These are phyloP conservation scores for Danielia reshetovae DNA, from an alignment of 805 yeast species.

Conservation along the genomic window DNA sequence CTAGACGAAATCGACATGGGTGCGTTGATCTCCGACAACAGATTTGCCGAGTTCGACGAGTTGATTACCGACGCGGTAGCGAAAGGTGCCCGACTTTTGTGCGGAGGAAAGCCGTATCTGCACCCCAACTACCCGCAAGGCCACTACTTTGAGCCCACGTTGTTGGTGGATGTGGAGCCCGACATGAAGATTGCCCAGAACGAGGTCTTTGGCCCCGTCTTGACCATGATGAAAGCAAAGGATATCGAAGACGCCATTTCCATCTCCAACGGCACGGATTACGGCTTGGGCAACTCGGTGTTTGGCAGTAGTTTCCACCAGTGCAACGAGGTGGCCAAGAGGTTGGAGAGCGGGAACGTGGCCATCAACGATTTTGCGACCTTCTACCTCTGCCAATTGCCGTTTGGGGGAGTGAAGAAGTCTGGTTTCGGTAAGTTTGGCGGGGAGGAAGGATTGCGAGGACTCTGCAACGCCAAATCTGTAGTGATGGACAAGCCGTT, in stretches of 20 bases:
- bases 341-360: constrained; percentile 79
- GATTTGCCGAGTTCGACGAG: constrained; percentile 64
- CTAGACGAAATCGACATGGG: constrained; percentile 93
- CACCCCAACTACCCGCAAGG: constrained; percentile 97
- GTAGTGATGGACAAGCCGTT: constrained; percentile 82
- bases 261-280: constrained; percentile 79
- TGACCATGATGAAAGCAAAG: constrained; percentile 73
- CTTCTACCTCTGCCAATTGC: constrained; percentile 89
- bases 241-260: constrained; percentile 63
- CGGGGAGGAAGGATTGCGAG: constrained; percentile 94
- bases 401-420: constrained; percentile 92
- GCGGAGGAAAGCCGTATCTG: constrained; percentile 74
- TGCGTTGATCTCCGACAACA: constrained; percentile 79
- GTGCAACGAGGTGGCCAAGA: constrained; percentile 60
- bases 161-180: constrained; percentile 75
- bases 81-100: constrained; percentile 74
- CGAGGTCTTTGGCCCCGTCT: constrained; percentile 93
- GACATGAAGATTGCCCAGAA: constrained; percentile 75
- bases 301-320: constrained; percentile 64
- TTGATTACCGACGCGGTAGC: constrained; percentile 70
- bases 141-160: constrained; percentile 87
- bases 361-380: constrained; percentile 98
- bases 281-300: constrained; percentile 89
- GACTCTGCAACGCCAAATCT: constrained; percentile 82
- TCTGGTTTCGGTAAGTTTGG: constrained; percentile 98